A percentile compares a stretch with the other conserved stretches of the same genome.
These are phyloP conservation scores for Colletotrichum sp. DNA, from an alignment of 2,329 filamentous ascomycete species.

Conservation along the genomic window DNA sequence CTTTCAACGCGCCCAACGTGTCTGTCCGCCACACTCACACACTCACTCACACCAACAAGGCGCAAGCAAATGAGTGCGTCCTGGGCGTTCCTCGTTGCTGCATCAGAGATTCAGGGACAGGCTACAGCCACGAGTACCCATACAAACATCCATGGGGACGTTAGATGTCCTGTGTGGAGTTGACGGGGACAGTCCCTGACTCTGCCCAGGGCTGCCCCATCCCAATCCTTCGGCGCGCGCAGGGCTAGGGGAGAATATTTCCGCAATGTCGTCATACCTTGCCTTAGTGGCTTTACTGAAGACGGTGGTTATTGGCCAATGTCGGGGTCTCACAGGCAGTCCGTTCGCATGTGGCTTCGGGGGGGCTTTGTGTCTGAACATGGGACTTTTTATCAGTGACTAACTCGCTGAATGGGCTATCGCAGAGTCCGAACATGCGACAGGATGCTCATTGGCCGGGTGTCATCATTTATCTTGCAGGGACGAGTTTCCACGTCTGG, in stretches of 20 bases:
- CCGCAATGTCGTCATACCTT: conserved; percentile 19
- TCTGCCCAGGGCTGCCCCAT: background rate
- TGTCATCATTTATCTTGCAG: background rate
- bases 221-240: conserved; percentile 9
- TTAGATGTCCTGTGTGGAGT: conserved; percentile 13
- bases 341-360: background rate
- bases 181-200: conserved; percentile 14
- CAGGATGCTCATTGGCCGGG: background rate
- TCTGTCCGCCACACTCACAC: conserved; percentile 2
- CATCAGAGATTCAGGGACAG: conserved; percentile 14
- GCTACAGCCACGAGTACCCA: background rate
- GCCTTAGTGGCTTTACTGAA: background rate
- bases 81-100: background rate
- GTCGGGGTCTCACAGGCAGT: background rate
- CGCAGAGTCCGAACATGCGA: conserved; percentile 1
- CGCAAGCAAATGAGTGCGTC: background rate
- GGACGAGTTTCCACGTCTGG: background rate
- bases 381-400: background rate
- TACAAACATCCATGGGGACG: background rate
- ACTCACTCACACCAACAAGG: background rate
- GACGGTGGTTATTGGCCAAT: background rate
- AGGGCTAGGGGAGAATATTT: conserved; percentile 4
- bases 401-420: background rate
- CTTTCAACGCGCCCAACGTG: background rate
- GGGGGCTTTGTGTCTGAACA: background rate